Evolutionary conservation across 129 eudicot species (phyloP).

Genomic region (Ambrosia artemisiifolia): DNA sequence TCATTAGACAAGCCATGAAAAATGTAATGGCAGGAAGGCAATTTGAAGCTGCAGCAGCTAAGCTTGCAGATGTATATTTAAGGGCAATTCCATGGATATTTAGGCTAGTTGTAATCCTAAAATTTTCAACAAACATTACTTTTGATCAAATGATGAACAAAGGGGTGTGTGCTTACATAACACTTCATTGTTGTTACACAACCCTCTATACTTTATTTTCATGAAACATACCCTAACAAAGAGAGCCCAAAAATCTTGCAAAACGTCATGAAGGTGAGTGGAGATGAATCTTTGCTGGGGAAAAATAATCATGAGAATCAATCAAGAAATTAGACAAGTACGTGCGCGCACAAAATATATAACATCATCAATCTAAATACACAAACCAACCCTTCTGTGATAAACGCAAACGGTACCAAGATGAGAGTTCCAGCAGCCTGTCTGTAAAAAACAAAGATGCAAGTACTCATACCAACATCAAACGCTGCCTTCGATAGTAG

Average conservation of each 20-base stretch:
- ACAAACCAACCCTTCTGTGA: constrained; percentile 43
- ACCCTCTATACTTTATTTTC: not conserved
- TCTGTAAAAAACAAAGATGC: constrained; percentile 69
- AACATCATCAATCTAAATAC: not conserved
- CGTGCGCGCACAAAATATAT: not conserved
- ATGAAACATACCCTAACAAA: constrained; percentile 52
- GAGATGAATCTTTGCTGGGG: constrained; percentile 59
- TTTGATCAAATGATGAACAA: not conserved
- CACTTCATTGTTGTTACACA: not conserved
- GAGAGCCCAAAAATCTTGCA: constrained; percentile 67
- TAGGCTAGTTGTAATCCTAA: constrained; percentile 64
- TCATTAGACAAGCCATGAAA: constrained; percentile 56
- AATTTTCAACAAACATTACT: not conserved
- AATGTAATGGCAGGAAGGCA: constrained; percentile 73
- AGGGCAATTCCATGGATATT: constrained; percentile 66
- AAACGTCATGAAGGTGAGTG: constrained; percentile 44
- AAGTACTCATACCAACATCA: constrained; percentile 68
- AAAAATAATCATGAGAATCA: not conserved
- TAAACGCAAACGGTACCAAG: constrained; percentile 47
- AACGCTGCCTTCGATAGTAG: constrained; percentile 64
- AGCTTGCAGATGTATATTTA: constrained; percentile 64
- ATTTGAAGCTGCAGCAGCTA: constrained; percentile 76
- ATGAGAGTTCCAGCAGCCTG: constrained; percentile 66
- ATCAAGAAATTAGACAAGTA: not conserved
- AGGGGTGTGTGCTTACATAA: not conserved